Evolutionary conservation across 805 yeast species (phyloP).

Genomic region (Hanseniaspora osmophila): DNA sequence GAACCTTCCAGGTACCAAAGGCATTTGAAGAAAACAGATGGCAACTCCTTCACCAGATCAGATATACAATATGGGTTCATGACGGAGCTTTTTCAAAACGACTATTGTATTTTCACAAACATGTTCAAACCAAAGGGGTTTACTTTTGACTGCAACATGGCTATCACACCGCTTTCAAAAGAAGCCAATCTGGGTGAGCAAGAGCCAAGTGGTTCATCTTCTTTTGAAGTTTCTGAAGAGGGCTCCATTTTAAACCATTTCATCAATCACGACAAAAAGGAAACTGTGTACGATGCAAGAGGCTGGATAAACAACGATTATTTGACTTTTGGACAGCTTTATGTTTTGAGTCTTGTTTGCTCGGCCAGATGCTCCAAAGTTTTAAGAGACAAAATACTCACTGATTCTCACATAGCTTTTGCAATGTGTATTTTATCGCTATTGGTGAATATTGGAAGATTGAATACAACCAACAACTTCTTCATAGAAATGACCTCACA

Average conservation of each 20-base stretch:
- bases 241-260: neutral
- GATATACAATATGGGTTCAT: conserved; percentile 81
- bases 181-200: conserved; percentile 10
- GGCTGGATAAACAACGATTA: conserved; percentile 27
- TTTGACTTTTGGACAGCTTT: conserved; percentile 71
- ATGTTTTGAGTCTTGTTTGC: conserved; percentile 67
- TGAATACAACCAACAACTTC: conserved; percentile 89
- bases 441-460: conserved; percentile 79
- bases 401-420: conserved; percentile 46
- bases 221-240: neutral
- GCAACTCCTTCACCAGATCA: conserved; percentile 78
- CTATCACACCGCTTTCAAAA: neutral
- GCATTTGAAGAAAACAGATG: conserved; percentile 77
- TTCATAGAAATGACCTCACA: conserved; percentile 93
- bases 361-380: conserved; percentile 74
- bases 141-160: neutral
- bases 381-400: conserved; percentile 58
- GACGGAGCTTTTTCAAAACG: conserved; percentile 46
- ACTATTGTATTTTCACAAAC: conserved; percentile 53
- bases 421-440: conserved; percentile 72
- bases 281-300: conserved; percentile 22
- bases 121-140: conserved; percentile 18
- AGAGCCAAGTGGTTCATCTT: neutral
- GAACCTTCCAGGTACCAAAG: conserved; percentile 16
- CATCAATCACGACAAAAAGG: neutral